Evolutionary conservation across 805 yeast genomes (phyloP).

Genomic region (Kodamaea fukazawae): DNA sequence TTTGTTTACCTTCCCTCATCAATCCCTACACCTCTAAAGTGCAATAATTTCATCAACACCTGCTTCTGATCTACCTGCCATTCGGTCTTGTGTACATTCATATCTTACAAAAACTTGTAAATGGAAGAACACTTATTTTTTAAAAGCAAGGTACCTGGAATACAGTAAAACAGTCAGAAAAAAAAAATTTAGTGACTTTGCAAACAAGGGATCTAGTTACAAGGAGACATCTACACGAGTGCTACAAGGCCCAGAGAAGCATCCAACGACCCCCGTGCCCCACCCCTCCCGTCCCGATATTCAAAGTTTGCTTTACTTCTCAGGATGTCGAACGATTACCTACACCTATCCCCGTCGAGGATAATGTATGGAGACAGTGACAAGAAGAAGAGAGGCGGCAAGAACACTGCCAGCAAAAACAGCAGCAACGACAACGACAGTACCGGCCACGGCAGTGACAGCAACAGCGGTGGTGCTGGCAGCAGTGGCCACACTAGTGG

Average conservation of each 20-base stretch:
- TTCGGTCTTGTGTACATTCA: too few relatives aligned
- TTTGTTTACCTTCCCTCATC: not conserved
- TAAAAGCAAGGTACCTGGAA: not conserved
- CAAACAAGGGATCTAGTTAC: not conserved
- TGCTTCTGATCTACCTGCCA: too few relatives aligned
- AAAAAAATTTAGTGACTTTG: not conserved
- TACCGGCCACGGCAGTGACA: not conserved
- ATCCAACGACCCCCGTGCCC: too few relatives aligned
- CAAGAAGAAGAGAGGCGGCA: conserved; percentile 4
- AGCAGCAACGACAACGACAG: conserved; percentile 1
- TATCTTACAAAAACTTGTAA: too few relatives aligned
- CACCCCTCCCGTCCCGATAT: too few relatives aligned
- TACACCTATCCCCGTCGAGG: conserved; percentile 37
- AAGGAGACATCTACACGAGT: too few relatives aligned
- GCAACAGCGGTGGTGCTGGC: not conserved
- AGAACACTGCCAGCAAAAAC: conserved; percentile 2
- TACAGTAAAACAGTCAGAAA: not conserved
- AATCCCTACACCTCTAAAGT: not conserved
- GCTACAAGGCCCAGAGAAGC: too few relatives aligned
- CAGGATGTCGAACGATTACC: conserved; percentile 31
- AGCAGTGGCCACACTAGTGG: not conserved
- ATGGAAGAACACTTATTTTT: too few relatives aligned
- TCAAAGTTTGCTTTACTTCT: too few relatives aligned
- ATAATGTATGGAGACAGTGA: not conserved
- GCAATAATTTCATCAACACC: not conserved